A percentile compares a stretch with the other conserved stretches of the same genome.
These are phyloP conservation scores for Myrica gale DNA, from an alignment of 306 rosid genomes.

Conservation along the genomic window DNA sequence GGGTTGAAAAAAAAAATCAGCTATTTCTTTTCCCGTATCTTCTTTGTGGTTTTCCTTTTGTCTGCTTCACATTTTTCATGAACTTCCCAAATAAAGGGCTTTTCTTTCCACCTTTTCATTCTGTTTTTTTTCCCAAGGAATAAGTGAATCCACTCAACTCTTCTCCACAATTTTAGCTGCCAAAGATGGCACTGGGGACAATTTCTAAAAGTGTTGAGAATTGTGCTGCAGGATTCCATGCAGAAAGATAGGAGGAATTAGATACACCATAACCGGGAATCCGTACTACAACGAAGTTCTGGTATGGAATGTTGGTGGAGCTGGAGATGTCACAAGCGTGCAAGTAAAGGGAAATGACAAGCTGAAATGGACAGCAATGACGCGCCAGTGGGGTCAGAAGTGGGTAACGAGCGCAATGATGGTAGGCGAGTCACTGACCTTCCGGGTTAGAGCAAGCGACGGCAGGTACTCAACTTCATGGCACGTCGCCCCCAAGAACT, in stretches of 20 bases:
- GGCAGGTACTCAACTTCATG: conserved; percentile 45
- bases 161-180: too few relatives aligned
- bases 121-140: too few relatives aligned
- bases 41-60: too few relatives aligned
- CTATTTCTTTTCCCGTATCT: too few relatives aligned
- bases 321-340: conserved; percentile 53
- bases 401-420: conserved; percentile 62
- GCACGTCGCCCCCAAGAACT: conserved; percentile 46
- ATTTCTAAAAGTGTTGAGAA: background rate
- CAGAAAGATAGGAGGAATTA: conserved; percentile 59
- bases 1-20: too few relatives aligned
- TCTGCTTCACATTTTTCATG: too few relatives aligned
- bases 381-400: conserved; percentile 71
- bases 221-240: conserved; percentile 49
- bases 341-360: conserved; percentile 62
- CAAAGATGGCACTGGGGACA: too few relatives aligned
- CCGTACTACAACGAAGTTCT: conserved; percentile 56
- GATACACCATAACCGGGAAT: conserved; percentile 69
- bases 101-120: too few relatives aligned
- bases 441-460: conserved; percentile 60
- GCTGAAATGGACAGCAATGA: conserved; percentile 56
- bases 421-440: conserved; percentile 59
- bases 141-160: too few relatives aligned
- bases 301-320: conserved; percentile 79
- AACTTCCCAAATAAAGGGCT: too few relatives aligned